These are phyloP conservation scores for Lablab purpureus DNA, from an alignment of 306 rosid genomes.

Conservation along the genomic window DNA sequence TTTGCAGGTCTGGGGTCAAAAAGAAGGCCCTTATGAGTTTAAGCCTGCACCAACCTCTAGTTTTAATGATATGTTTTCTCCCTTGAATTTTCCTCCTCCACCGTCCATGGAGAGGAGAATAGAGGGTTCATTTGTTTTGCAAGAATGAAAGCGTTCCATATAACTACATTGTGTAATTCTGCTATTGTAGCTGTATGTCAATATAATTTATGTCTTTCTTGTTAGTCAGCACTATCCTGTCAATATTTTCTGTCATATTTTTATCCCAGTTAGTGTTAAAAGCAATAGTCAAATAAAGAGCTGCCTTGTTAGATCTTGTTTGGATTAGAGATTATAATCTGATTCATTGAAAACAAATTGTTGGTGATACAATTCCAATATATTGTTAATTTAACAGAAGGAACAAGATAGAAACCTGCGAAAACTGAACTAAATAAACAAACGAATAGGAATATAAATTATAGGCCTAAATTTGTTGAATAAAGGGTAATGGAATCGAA, in stretches of 20 bases:
- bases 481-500: constrained; percentile 1
- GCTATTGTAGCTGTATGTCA: constrained; percentile 34
- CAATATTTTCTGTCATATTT: constrained; percentile 42
- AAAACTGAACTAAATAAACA: constrained; percentile 32
- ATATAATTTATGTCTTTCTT: constrained; percentile 32
- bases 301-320: background rate
- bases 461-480: background rate
- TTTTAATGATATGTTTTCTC: constrained; percentile 66
- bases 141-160: constrained; percentile 56
- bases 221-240: constrained; percentile 37
- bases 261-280: constrained; percentile 25
- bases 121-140: constrained; percentile 88
- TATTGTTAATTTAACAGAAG: constrained; percentile 7
- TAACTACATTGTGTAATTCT: constrained; percentile 48
- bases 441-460: constrained; percentile 4
- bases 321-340: background rate
- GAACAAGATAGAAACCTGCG: background rate
- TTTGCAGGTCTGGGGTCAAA: constrained; percentile 93
- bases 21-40: constrained; percentile 88
- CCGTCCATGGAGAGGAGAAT: constrained; percentile 77
- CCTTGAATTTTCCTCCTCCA: constrained; percentile 69
- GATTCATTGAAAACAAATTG: background rate
- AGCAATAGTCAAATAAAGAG: constrained; percentile 41
- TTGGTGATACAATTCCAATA: background rate
- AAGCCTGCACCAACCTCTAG: constrained; percentile 78